Base-by-base conservation (phyloP, 2,329 filamentous ascomycete species). In the Fusarium albosuccineum region DNA sequence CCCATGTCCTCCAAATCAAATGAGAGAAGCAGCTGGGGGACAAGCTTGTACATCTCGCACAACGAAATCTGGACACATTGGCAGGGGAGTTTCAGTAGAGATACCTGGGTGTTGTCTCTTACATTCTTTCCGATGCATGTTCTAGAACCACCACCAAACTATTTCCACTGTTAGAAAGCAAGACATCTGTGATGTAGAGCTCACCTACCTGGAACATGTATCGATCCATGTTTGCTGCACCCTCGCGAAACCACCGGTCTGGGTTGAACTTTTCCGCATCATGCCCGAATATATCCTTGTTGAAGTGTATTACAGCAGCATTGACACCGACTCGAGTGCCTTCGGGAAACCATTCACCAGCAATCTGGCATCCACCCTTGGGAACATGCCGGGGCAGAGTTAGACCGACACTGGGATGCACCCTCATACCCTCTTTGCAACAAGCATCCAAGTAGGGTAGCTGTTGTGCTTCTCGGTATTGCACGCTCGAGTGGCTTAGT, bases 241-340 rank as follows among this genome's bases (percentile, higher is more conserved):
- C 17, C 16, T 52, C 40, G 2, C 36, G 26, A 17, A 62, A 22
- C 59, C 59, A 62, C 5, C 59, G 40, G n/a, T 53, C 54, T 6
- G 59, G 59, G n/a, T 41, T 62, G 16, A 52, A 62, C 6, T 40
- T 29, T 14, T 62, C 41, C 14, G 59, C 59, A 41, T 62, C 59
- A 8, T 52, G 11, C 5, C 59, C 59, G 26, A 62, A 62, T 17
- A 62, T 37, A 16, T 17, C 26, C 54, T 40, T 58, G 41, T 58
- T 48, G 16, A 36, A 48, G 36, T 62, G 59, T 16, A 62, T 6
- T 3, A 62, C 59, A 9, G 46, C 46, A 8, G 53, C 53, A 30
- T 62, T 62, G 26, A 62, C 48, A 11, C 53, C 53, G 11, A 62
- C 54, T n/a, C 41, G 30, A 14, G 40, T 42, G 11, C 40, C 40